Conservation (phyloP, 164 flowering plant species). For the Malania oleifera region DNA sequence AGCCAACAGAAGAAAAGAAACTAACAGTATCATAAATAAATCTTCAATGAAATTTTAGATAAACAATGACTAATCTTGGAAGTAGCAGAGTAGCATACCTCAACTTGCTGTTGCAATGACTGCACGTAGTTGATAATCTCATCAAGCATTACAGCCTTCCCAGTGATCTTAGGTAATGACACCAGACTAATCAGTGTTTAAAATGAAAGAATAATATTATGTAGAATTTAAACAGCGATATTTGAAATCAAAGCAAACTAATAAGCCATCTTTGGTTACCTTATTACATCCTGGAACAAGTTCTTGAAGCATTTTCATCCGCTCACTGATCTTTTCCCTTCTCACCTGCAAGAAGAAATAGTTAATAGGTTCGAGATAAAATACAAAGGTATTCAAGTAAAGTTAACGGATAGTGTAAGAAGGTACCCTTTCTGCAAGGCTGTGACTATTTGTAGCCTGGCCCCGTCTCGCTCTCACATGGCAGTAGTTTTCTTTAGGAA, state of each 20-base stretch:
- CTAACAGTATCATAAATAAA: no score
- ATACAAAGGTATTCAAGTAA: neutral
- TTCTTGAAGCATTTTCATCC: conserved; percentile 97
- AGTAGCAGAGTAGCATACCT: conserved; percentile 46
- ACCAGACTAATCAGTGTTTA: conserved; percentile 3
- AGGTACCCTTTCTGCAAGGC: conserved; percentile 93
- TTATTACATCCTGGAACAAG: conserved; percentile 98
- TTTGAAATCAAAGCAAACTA: no score
- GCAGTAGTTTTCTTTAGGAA: conserved; percentile 65
- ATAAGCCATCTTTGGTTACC: conserved; percentile 35
- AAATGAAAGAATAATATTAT: neutral
- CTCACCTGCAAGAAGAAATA: conserved; percentile 58
- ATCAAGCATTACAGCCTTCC: conserved; percentile 97
- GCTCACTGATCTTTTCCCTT: conserved; percentile 91
- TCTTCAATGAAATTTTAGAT: no score
- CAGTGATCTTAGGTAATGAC: conserved; percentile 56
- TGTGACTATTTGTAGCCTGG: conserved; percentile 97
- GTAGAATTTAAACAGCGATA: neutral
- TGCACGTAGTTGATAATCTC: conserved; percentile 98
- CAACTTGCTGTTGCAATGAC: conserved; percentile 92
- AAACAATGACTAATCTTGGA: neutral
- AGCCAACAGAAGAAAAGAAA: no score
- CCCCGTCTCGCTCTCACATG: conserved; percentile 95
- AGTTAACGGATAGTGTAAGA: neutral
- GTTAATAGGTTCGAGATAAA: conserved; percentile 10